These are phyloP conservation scores for Aspergillus tubingensis DNA, from an alignment of 2,329 filamentous ascomycete species.

Conservation along the genomic window DNA sequence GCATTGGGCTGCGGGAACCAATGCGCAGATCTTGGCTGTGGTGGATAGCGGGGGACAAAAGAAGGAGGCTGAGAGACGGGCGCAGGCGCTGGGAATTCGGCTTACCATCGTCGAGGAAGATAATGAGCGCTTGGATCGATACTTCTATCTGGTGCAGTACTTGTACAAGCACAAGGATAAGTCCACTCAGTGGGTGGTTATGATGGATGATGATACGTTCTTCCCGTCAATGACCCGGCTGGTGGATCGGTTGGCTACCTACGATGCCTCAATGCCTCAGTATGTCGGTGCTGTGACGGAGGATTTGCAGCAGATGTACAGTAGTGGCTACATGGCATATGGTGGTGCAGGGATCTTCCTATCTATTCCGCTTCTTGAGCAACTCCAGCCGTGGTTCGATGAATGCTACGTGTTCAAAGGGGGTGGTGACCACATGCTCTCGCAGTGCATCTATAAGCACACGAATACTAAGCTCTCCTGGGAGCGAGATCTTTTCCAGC, in stretches of 20 bases:
- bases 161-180: constrained; percentile 43
- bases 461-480: constrained; percentile 54
- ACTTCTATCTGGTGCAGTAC: constrained; percentile 54
- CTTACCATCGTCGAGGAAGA: constrained; percentile 30
- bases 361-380: constrained; percentile 50
- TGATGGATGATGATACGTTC: constrained; percentile 64
- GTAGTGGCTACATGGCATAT: constrained; percentile 58
- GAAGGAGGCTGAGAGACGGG: constrained; percentile 23
- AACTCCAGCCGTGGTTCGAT: constrained; percentile 49
- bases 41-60: constrained; percentile 39
- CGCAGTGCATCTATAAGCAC: constrained; percentile 55
- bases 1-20: constrained; percentile 55
- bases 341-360: constrained; percentile 61
- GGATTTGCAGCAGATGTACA: constrained; percentile 50
- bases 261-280: constrained; percentile 49
- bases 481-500: constrained; percentile 55
- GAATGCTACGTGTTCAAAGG: constrained; percentile 48
- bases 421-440: constrained; percentile 55
- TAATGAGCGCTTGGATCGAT: constrained; percentile 44
- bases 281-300: constrained; percentile 60
- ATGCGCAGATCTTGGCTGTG: constrained; percentile 52
- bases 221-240: constrained; percentile 56
- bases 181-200: constrained; percentile 53
- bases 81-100: constrained; percentile 39
- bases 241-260: constrained; percentile 43